phyloP scores from a whole-genome alignment of 2,329 filamentous ascomycete species.

The Colletotrichum truncatum region DNA sequence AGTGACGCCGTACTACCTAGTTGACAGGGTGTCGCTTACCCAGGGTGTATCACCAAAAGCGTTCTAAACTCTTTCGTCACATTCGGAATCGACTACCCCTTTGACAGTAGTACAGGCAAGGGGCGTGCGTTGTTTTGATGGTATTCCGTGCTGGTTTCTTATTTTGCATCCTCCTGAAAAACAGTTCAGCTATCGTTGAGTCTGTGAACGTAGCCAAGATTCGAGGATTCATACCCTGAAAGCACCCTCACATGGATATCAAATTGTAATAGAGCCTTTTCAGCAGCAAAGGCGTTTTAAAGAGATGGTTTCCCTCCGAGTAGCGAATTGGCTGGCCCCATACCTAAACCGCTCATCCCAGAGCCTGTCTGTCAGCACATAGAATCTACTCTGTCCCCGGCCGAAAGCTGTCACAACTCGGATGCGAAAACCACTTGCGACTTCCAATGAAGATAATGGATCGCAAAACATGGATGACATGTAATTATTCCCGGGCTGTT shows the following conservation, averaged over 20 bases:
- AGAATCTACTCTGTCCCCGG: slow-evolving; percentile 7
- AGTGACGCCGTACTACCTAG: no score
- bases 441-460: not conserved
- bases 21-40: no score
- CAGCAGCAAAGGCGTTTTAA: not conserved
- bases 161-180: not conserved
- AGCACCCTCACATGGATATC: not conserved
- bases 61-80: not conserved
- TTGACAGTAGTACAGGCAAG: no score
- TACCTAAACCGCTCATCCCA: not conserved
- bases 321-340: no score
- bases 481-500: not conserved
- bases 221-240: slow-evolving; percentile 13
- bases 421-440: slow-evolving; percentile 3
- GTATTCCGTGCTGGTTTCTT: no score
- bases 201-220: not conserved
- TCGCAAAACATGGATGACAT: slow-evolving; percentile 5
- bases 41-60: no score
- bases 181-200: not conserved
- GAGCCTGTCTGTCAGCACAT: no score
- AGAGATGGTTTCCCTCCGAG: no score
- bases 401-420: slow-evolving; percentile 6
- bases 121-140: no score
- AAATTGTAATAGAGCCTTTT: not conserved
- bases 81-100: slow-evolving; percentile 1